Conservation (phyloP, 2,329 filamentous ascomycete genomes). For the Pezicula radicicola region DNA sequence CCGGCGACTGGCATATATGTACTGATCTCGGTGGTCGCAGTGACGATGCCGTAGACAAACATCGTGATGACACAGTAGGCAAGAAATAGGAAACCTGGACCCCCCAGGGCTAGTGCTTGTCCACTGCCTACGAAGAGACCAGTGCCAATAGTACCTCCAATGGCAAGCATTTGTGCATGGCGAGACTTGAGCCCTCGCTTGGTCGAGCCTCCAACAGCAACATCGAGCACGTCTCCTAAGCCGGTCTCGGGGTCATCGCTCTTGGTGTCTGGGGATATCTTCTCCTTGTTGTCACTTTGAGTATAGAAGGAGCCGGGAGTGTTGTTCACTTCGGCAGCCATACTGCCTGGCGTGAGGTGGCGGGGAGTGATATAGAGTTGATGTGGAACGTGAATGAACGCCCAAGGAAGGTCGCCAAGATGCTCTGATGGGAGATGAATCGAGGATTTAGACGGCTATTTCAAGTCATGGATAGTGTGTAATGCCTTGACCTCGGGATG, state of each 20-base stretch:
- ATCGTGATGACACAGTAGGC: conserved; percentile 41
- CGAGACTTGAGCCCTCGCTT: conserved; percentile 26
- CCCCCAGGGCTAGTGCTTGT: conserved; percentile 37
- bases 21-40: conserved; percentile 53
- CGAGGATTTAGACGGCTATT: no score
- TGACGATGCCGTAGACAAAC: conserved; percentile 44
- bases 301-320: neutral
- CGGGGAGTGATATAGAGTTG: no score
- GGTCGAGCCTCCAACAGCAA: conserved; percentile 5
- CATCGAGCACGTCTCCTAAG: neutral
- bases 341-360: neutral
- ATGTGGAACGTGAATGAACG: no score
- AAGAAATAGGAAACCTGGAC: conserved; percentile 40
- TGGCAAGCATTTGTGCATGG: conserved; percentile 27
- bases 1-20: conserved; percentile 55
- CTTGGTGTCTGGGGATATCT: neutral
- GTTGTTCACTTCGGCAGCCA: neutral
- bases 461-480: no score
- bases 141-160: conserved; percentile 42
- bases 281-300: neutral
- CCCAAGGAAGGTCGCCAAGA: no score
- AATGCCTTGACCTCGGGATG: no score
- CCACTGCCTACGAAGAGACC: conserved; percentile 42
- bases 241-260: neutral
- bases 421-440: no score